These are phyloP conservation scores for Casuarina equisetifolia DNA, from an alignment of 306 rosid species.

Conservation along the genomic window DNA sequence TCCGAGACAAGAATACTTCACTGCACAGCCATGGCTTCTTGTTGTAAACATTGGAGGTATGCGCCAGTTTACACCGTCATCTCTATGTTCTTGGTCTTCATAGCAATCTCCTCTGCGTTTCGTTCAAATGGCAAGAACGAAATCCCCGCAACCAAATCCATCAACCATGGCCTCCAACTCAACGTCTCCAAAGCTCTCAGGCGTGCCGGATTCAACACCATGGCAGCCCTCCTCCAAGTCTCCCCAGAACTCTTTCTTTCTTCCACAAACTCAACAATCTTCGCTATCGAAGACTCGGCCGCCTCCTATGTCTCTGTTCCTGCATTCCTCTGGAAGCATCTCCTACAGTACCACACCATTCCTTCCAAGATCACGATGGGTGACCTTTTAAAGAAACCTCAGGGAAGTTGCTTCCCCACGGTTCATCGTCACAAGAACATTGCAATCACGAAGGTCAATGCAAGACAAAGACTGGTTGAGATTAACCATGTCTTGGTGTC, in stretches of 20 bases:
- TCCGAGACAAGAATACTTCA: neutral
- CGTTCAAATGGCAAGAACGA: conserved; percentile 36
- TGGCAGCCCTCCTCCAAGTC: conserved; percentile 57
- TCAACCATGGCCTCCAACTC: conserved; percentile 30
- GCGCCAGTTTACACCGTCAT: conserved; percentile 38
- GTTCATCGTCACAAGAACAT: conserved; percentile 37
- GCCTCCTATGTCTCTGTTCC: conserved; percentile 47
- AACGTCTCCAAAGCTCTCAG: conserved; percentile 57
- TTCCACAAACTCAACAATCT: conserved; percentile 41
- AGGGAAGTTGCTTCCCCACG: conserved; percentile 48
- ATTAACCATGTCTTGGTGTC: conserved; percentile 61
- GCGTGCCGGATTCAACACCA: conserved; percentile 47
- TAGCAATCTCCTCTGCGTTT: conserved; percentile 48
- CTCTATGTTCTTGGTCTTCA: conserved; percentile 44
- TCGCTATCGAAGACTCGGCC: conserved; percentile 46
- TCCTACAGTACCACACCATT: conserved; percentile 52
- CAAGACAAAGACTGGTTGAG: conserved; percentile 33
- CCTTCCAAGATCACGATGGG: conserved; percentile 35
- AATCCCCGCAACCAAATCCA: conserved; percentile 23
- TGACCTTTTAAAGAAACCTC: conserved; percentile 33
- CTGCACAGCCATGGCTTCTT: conserved; percentile 47
- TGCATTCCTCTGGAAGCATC: conserved; percentile 54
- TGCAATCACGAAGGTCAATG: conserved; percentile 41
- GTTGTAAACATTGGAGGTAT: conserved; percentile 47
- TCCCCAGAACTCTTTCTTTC: conserved; percentile 60